Evolutionary conservation across 1,284 basidiomycete genomes (phyloP), one percentile per base, ranked within the genome.

Genomic region (Naganishia cerealis): DNA sequence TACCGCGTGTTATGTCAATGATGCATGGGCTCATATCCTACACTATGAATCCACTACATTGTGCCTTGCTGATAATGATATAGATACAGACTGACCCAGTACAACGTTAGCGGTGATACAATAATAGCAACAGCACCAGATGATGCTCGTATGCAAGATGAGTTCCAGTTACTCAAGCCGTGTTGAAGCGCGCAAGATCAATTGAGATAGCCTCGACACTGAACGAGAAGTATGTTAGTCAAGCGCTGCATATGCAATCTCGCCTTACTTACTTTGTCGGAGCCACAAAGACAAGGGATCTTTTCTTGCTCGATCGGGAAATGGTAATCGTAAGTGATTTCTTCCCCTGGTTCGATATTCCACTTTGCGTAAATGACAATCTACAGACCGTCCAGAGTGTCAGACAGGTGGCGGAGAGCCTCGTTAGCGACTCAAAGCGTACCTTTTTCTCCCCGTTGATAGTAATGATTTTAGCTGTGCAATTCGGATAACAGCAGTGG

Each of bases 301-400:
- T 73, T 95, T 84, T 90, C 91, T 80, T 91, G 89, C 81, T 94
- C 91, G 78, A 92, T 89, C 56, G 91, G 91, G 83, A 94, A 94
- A 80, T 94, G 91, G 81, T 94, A 93, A 82, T 94, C 90, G 81
- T 92, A 92, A 69, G 92, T 94, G 75, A 96, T 94, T 82, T 96
- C 94, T 76, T 94, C 92, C 65, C 93, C 94, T 16, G 93, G 87
- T 74, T 94, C 88, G 75, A 99, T 93, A 72, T 91, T 89, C 73
- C 89, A 87, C 81, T 97, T 97, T 38, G 96, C 96, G 79, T 97
- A 99, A 66, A 99, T 95, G 76, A 98, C 96, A 76, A 99, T 99
- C 85, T 97, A 67, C 13, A 46, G 29, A 38, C 59, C 21, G n/a
- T 16, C 16, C 6, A 13, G 26, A 1, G n/a, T 9, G 24, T 58